These are phyloP conservation scores for Saccharomyces hybrid DNA, from an alignment of 1,139 yeast species.

Conservation along the genomic window DNA sequence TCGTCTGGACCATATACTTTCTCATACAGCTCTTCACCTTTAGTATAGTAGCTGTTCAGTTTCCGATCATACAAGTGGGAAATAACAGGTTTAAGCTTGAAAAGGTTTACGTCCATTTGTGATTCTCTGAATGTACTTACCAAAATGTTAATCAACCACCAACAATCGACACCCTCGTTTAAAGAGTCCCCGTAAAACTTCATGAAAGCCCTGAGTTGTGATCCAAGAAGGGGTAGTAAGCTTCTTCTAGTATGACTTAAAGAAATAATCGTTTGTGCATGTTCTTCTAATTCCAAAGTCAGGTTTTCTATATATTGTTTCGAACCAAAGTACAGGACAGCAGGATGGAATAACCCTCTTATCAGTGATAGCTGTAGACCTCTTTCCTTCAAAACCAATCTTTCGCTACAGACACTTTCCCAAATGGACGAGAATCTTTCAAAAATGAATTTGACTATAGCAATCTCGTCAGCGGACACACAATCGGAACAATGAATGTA, in stretches of 20 bases:
- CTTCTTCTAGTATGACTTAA: slow-evolving; percentile 61
- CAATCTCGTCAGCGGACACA: slow-evolving; percentile 3
- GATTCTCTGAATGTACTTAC: slow-evolving; percentile 40
- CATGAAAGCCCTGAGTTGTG: slow-evolving; percentile 26
- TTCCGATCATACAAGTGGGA: slow-evolving; percentile 43
- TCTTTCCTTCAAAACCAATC: slow-evolving; percentile 60
- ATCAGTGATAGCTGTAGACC: slow-evolving; percentile 53
- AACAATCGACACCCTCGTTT: slow-evolving; percentile 23
- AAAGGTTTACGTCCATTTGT: slow-evolving; percentile 52
- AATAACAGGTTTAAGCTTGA: slow-evolving; percentile 52
- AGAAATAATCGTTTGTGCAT: slow-evolving; percentile 41
- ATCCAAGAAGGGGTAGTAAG: slow-evolving; percentile 53
- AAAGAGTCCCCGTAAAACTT: slow-evolving; percentile 26
- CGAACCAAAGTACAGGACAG: slow-evolving; percentile 31
- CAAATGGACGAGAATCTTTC: slow-evolving; percentile 43
- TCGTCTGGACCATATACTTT: slow-evolving; percentile 56
- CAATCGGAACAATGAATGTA: slow-evolving; percentile 7
- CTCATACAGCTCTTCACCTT: slow-evolving; percentile 36
- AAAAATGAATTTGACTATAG: slow-evolving; percentile 23
- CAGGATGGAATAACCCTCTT: slow-evolving; percentile 36
- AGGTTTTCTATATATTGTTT: slow-evolving; percentile 15
- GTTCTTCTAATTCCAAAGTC: slow-evolving; percentile 31
- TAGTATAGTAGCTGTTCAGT: slow-evolving; percentile 15
- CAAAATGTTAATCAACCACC: slow-evolving; percentile 52
- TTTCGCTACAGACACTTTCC: slow-evolving; percentile 50